Evolutionary conservation across 1,284 basidiomycete genomes (phyloP).

Genomic region (Entoloma clypeatum): DNA sequence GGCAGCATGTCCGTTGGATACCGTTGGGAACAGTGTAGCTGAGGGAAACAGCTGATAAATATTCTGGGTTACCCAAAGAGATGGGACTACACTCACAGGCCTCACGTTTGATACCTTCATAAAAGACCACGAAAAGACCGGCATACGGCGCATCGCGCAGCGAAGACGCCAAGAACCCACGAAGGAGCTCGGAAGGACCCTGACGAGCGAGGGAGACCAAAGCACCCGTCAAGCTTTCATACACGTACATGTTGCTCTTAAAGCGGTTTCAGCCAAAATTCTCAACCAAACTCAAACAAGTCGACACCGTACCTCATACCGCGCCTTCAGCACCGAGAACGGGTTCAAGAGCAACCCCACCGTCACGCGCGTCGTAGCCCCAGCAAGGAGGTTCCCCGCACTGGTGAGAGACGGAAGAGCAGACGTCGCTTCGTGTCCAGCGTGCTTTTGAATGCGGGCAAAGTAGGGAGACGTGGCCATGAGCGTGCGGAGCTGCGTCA

Average conservation of each 20-base stretch:
- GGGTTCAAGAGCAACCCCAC: constrained; percentile 93
- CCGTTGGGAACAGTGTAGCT: constrained; percentile 16
- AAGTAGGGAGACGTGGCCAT: constrained; percentile 71
- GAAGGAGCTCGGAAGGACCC: constrained; percentile 81
- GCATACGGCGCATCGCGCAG: constrained; percentile 95
- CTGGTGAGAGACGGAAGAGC: constrained; percentile 75
- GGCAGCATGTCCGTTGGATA: constrained; percentile 24
- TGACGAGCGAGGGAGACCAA: constrained; percentile 60
- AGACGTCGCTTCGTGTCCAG: constrained; percentile 36
- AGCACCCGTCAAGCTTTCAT: constrained; percentile 62
- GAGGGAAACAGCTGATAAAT: background rate
- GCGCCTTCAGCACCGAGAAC: constrained; percentile 91
- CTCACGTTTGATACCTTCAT: constrained; percentile 81
- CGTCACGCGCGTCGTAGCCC: constrained; percentile 79
- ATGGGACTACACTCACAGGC: constrained; percentile 42
- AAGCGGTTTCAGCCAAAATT: background rate
- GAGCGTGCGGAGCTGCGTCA: constrained; percentile 72
- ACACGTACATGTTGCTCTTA: constrained; percentile 79
- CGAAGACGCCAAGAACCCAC: constrained; percentile 88
- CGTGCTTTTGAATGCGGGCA: constrained; percentile 32
- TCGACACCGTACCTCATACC: constrained; percentile 74
- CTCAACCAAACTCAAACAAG: constrained; percentile 1
- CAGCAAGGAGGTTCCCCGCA: constrained; percentile 86
- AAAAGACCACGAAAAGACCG: constrained; percentile 88
- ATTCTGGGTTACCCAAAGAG: background rate